Percentiles rank a stretch among this genome's conserved stretches.
phyloP scores from a whole-genome alignment of 2,329 filamentous ascomycete species.

The Pseudogymnoascus sp. region DNA sequence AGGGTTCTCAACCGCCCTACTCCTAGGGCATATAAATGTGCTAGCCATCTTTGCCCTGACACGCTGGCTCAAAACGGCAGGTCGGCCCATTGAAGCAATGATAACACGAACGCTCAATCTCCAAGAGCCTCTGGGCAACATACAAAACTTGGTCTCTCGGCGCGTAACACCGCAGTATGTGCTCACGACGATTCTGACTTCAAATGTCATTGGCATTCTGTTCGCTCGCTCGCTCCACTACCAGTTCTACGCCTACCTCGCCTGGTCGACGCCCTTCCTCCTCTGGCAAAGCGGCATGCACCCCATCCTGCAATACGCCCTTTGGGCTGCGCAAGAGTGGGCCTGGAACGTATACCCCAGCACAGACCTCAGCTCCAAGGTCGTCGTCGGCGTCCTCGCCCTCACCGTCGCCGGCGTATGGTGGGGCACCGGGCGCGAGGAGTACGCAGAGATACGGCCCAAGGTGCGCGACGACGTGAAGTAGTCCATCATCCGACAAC shows the following conservation, averaged over 20 bases:
- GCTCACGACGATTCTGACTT: constrained; percentile 52
- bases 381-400: constrained; percentile 64
- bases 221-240: constrained; percentile 66
- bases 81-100: constrained; percentile 40
- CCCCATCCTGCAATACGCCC: constrained; percentile 46
- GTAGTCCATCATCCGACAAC: constrained; percentile 9
- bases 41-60: constrained; percentile 47
- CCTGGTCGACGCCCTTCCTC: constrained; percentile 64
- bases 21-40: constrained; percentile 47
- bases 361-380: constrained; percentile 51
- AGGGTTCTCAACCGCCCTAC: constrained; percentile 48
- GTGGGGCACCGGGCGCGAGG: constrained; percentile 28
- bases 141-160: constrained; percentile 40
- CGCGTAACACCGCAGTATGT: constrained; percentile 52
- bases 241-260: constrained; percentile 66
- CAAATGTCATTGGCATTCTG: constrained; percentile 58
- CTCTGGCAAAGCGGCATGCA: constrained; percentile 58
- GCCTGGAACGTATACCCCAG: constrained; percentile 69
- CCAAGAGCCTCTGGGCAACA: constrained; percentile 27
- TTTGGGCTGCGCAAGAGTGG: constrained; percentile 62
- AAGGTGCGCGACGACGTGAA: constrained; percentile 13
- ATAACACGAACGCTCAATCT: constrained; percentile 21
- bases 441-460: constrained; percentile 18
- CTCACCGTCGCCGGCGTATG: constrained; percentile 45
- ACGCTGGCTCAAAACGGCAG: constrained; percentile 53